Evolutionary conservation across 202 grass and related monocot species (phyloP), one percentile per base, ranked within the genome.

Genomic region (Zoysia matrella): DNA sequence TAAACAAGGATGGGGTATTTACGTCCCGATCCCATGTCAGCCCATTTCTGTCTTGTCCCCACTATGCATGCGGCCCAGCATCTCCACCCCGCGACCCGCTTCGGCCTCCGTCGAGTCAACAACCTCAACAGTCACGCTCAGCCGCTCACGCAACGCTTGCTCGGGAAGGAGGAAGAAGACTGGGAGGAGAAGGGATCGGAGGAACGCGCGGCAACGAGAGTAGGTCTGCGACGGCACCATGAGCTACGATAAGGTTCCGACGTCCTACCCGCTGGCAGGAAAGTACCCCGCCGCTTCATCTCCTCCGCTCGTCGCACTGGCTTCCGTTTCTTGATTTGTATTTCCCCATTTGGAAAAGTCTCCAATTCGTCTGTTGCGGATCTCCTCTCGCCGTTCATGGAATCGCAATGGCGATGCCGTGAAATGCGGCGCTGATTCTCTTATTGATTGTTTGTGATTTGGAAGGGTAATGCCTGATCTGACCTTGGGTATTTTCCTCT

Each of bases 191-290:
- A 80, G 57, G 4, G 63, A 85, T 86, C 80, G 64, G 75, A 47
- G 3, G 22, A 22, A 22, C 22, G 22, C 22, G 22, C 22, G 22
- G 22, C 52, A 7, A 54, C 43, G 43, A 45, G 71, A 67, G 12
- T 47, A 51, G 9, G 47, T 2, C 47, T 74, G 14, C 43, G 54
- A 57, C 43, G 43, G 42, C 58, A 51, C 8, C 51, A 97, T 97
- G 92, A 97, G 94, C 66, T 94, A 97, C 88, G 76, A 89, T 18
- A 83, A 83, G 65, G 88, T 89, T 56, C 88, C 93, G 12, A 80
- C 80, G 40, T 12, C 86, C 80, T 87, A 87, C 66, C 89, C 86
- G 5, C 94, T 89, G 11, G 90, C 90, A 92, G 92, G 94, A 72
- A 89, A 82, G 70, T 61, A 6, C 22, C 72, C 11, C 0, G 4